These are phyloP conservation scores for Zoysia japonica DNA, from an alignment of 176 grass and related monocot species.

Conservation along the genomic window DNA sequence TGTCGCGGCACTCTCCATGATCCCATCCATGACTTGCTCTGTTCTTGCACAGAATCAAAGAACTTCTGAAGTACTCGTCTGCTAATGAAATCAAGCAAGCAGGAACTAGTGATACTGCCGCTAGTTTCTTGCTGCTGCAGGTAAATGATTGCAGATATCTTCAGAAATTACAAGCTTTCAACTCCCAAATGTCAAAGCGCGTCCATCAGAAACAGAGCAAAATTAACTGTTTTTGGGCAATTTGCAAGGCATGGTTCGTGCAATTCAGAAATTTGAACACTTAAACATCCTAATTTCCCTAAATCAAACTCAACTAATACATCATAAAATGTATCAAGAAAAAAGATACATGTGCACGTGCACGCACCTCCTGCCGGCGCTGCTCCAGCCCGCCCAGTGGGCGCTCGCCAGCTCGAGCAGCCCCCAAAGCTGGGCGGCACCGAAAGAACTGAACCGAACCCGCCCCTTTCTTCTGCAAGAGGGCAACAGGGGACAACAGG, in stretches of 20 bases:
- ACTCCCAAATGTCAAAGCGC: background rate
- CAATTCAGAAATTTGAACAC: background rate
- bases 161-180: too few species aligned
- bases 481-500: background rate
- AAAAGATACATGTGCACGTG: background rate
- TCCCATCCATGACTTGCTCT: slow-evolving; percentile 7
- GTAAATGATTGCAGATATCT: background rate
- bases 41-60: background rate
- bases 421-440: too few species aligned
- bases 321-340: background rate
- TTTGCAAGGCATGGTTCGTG: background rate
- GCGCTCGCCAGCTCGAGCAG: background rate
- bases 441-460: background rate
- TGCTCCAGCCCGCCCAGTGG: background rate
- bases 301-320: background rate
- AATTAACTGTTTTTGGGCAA: background rate
- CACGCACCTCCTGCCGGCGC: background rate
- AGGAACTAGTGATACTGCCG: background rate
- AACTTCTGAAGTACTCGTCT: background rate
- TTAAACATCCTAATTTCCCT: background rate
- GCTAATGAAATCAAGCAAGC: background rate
- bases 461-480: background rate
- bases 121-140: background rate
- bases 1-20: slow-evolving; percentile 35
- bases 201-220: background rate